A percentile compares a stretch with the other conserved stretches of the same genome.
Evolutionary conservation across 768 basidiomycete genomes (phyloP).

Genomic region (Trichaptum fuscoviolaceum): DNA sequence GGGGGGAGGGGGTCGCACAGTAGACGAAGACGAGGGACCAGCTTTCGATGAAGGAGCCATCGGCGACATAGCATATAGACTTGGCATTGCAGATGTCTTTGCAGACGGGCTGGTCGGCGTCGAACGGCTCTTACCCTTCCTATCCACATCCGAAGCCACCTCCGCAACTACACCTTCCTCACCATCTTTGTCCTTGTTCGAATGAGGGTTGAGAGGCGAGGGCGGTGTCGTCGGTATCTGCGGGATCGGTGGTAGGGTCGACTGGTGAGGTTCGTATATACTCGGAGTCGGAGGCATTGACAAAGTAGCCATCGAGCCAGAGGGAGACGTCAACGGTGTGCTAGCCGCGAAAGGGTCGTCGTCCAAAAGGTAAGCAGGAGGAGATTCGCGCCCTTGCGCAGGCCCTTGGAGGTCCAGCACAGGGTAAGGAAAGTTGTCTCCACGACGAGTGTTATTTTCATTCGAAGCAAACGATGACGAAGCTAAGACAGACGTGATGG

Average conservation of each 20-base stretch:
- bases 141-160: neutral
- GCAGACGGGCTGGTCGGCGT: neutral
- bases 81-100: neutral
- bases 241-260: neutral
- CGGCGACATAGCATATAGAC: neutral
- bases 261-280: neutral
- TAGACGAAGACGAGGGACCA: neutral
- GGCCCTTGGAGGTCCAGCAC: neutral
- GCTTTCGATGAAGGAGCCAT: neutral
- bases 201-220: neutral
- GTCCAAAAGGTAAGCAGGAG: constrained; percentile 44
- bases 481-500: constrained; percentile 15
- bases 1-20: neutral
- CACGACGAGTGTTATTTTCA: constrained; percentile 8
- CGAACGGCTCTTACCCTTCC: neutral
- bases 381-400: constrained; percentile 15
- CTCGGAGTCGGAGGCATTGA: neutral
- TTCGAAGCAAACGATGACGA: constrained; percentile 7
- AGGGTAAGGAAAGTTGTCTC: neutral
- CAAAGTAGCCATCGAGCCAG: neutral
- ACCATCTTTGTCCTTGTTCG: neutral
- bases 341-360: constrained; percentile 74
- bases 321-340: constrained; percentile 16
- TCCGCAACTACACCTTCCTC: neutral
- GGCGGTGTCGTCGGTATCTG: neutral